Evolutionary conservation across 306 rosid species (phyloP), one percentile per base, ranked within the genome.

Genomic region (Astragalus membranaceus): DNA sequence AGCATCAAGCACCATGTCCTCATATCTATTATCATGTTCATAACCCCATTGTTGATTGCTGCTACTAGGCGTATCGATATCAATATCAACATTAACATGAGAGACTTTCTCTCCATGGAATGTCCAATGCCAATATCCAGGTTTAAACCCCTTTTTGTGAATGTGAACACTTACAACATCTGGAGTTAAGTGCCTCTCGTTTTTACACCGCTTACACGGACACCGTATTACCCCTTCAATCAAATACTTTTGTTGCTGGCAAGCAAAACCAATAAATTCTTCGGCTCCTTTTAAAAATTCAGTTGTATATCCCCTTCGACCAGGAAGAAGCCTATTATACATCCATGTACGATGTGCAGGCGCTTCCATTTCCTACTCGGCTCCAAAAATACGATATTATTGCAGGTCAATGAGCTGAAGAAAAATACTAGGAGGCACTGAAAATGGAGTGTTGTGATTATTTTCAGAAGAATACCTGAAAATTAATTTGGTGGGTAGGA

Each of bases 201-300:
- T 66, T 48, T 48, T 66, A 9, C 72, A 66, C 1, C 30, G 0
- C 7, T 14, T 48, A 66, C 72, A 66, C 1, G 58, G 58, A 32
- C 72, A 66, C 15, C 7, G 48, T 66, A 47, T 66, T 33, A 48
- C 57, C 7, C 57, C 57, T 3, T 51, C 30, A 17, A 1, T 51
- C 29, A 51, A 15, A 51, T 51, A 16, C 16, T 50, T 16, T 16
- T 29, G 4, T 35, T 67, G 72, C 2, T 5, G 35, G 33, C 48
- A 67, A 49, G 72, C 47, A 49, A 67, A 67, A 15, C 13, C 16
- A 5, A 67, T 39, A 50, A 67, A 67, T 16, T 67, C 72, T 35
- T 67, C 14, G 1, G 35, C 16, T 0, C 72, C 72, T 33, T 49
- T 16, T 16, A 67, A 49, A 50, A 67, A 67, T 10, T 0, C 33